Conservation (phyloP, 192 early-diverging fungal genomes). For the Phlyctochytrium arcticum region DNA sequence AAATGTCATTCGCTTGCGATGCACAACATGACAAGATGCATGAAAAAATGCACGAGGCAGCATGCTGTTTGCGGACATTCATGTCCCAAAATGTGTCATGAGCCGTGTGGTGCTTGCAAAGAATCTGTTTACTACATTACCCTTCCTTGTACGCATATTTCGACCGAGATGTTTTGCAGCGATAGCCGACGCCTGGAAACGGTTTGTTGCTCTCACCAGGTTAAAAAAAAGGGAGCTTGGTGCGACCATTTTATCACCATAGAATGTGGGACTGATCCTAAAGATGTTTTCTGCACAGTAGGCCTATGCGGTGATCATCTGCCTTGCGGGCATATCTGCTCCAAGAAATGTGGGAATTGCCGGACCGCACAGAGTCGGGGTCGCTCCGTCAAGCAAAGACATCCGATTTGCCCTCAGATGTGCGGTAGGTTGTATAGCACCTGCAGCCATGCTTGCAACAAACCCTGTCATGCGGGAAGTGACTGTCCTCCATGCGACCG, state of each 20-base stretch:
- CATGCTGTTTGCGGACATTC: conserved; percentile 41
- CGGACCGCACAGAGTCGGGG: conserved; percentile 6
- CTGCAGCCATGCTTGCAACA: conserved; percentile 38
- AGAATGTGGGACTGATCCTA: no score
- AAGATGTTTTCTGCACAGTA: no score
- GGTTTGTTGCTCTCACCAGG: no score
- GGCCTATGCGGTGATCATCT: conserved; percentile 20
- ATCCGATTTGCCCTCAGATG: neutral
- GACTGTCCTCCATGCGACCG: conserved; percentile 42
- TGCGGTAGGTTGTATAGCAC: no score
- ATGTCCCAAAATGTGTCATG: conserved; percentile 41
- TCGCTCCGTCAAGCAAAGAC: neutral
- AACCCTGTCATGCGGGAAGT: neutral
- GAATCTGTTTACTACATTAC: neutral
- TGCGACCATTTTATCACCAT: no score
- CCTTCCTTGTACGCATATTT: conserved; percentile 30
- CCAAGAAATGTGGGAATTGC: conserved; percentile 36
- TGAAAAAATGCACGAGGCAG: conserved; percentile 40
- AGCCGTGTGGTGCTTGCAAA: conserved; percentile 42
- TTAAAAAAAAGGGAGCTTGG: no score
- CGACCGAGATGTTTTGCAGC: neutral
- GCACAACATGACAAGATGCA: conserved; percentile 42
- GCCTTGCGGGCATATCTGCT: conserved; percentile 40
- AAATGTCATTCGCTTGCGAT: conserved; percentile 49
- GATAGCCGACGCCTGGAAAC: neutral